Evolutionary conservation across 2,329 filamentous ascomycete genomes (phyloP).

Genomic region (Botryosphaeria agaves): DNA sequence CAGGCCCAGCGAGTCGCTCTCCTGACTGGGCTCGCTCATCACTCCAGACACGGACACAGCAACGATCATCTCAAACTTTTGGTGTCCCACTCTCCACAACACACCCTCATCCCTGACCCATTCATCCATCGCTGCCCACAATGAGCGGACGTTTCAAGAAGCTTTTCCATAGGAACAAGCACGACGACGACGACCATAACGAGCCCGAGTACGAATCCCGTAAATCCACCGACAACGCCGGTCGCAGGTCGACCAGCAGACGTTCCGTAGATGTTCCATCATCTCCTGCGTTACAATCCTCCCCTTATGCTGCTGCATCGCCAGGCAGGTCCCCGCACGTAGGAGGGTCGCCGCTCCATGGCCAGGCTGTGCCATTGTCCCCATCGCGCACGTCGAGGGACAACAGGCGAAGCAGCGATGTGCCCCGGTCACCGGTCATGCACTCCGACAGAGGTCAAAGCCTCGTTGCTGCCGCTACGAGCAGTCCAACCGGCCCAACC

Average conservation of each 20-base stretch:
- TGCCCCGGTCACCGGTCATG: neutral
- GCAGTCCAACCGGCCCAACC: neutral
- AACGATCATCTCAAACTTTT: too few relatives aligned
- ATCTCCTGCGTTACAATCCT: too few relatives aligned
- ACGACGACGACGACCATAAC: neutral
- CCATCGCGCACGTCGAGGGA: too few relatives aligned
- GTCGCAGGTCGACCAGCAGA: too few relatives aligned
- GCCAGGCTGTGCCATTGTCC: too few relatives aligned
- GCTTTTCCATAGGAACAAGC: slow-evolving; percentile 4
- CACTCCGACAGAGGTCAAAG: neutral
- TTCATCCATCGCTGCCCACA: too few relatives aligned
- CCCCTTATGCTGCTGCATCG: slow-evolving; percentile 1
- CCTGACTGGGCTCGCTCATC: too few relatives aligned
- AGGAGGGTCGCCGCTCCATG: neutral
- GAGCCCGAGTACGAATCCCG: neutral
- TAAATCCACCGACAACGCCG: neutral
- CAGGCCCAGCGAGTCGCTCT: too few relatives aligned
- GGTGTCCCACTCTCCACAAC: too few relatives aligned
- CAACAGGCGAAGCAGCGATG: neutral
- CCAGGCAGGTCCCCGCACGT: slow-evolving; percentile 1
- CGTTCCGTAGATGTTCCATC: too few relatives aligned
- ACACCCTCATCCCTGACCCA: too few relatives aligned
- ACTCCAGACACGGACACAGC: too few relatives aligned
- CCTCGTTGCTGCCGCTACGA: neutral
- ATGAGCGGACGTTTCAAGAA: slow-evolving; percentile 3